A percentile compares a stretch with the other conserved stretches of the same genome.
phyloP scores from a whole-genome alignment of 768 basidiomycete genomes.

The Tricholoma terreum region DNA sequence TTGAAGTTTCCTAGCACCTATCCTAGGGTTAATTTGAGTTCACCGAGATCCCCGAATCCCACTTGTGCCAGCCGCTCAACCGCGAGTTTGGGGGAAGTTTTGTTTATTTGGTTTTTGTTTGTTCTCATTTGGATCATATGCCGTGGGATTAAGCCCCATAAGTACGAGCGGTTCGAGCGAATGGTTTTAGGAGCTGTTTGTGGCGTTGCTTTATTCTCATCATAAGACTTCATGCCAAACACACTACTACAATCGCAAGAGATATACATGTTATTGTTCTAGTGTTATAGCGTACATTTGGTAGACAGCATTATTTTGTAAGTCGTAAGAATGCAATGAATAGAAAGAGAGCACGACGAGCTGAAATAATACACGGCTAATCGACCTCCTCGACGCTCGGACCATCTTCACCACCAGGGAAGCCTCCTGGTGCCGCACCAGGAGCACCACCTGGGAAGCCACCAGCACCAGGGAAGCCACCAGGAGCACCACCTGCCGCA shows the following conservation, averaged over 20 bases:
- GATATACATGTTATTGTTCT: not conserved
- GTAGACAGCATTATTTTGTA: conserved; percentile 13
- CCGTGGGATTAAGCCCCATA: too few species aligned
- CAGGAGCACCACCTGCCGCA: conserved; percentile 63
- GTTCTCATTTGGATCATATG: too few species aligned
- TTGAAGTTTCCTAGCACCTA: too few species aligned
- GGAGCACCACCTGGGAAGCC: conserved; percentile 48
- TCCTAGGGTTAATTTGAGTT: too few species aligned
- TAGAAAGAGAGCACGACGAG: conserved; percentile 13
- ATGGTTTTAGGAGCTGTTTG: too few species aligned
- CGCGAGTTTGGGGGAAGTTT: too few species aligned
- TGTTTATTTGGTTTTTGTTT: too few species aligned
- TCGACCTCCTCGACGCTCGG: conserved; percentile 92
- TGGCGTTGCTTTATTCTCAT: too few species aligned
- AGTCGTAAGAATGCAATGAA: conserved; percentile 14
- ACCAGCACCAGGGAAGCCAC: conserved; percentile 56
- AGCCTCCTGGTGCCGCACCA: conserved; percentile 66
- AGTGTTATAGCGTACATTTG: not conserved
- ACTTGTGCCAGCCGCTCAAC: too few species aligned
- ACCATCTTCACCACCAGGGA: conserved; percentile 77
- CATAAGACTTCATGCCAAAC: too few species aligned
- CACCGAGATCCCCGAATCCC: too few species aligned
- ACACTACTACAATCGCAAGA: not conserved
- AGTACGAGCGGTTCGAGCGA: too few species aligned
- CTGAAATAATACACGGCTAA: conserved; percentile 34